Base-by-base conservation (phyloP, 495 filamentous ascomycete genomes). In the Viridothelium virens region DNA sequence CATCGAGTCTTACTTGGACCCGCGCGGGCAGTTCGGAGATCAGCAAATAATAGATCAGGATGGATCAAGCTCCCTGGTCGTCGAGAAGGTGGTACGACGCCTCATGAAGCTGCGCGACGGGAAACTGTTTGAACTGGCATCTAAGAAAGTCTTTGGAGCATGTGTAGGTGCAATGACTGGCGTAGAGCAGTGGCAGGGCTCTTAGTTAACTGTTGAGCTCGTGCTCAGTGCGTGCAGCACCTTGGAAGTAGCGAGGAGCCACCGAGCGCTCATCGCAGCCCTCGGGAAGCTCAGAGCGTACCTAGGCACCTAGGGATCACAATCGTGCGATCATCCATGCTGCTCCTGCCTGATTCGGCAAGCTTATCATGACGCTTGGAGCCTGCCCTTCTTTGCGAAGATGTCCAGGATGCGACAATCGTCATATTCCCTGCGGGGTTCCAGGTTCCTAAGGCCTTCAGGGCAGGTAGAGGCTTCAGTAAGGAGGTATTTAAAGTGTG, bases 311-410 rank as follows among this genome's bases (percentile, higher is more conserved):
- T 18, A 33, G 31, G 53, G 11, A 18, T 5, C 25, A 34, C 11
- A 34, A 31, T 59, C 25, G 18, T 59, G 33, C 53, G 25, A 31
- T 59, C 53, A 59, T 59, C 5, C 18, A 59, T 33, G 14, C 25
- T 14, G 3, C 53, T 59, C 53, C 53, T 59, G 53, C 53, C 53
- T 31, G 31, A 59, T 59, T 33, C 53, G 53, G 53, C 10, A 59
- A 9, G 53, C 53, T 59, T 59, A 59, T 59, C 53, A n/a, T 3
- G 31, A 9, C 31, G 14, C 53, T n/a, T 59, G 7, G 31, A 12
- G 48, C 9, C 48, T 53, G 7, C 41, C 9, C 7, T 16, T 16
- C 41, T 7, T 46, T 46, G 41, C 9, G 16, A 46, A 46, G 16
- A 9, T 53, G 48, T 14, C 25, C 25, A 25, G 25, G 25, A 25